Base-by-base conservation (phyloP, 2,329 filamentous ascomycete species). In the Penicillium nordicum region DNA sequence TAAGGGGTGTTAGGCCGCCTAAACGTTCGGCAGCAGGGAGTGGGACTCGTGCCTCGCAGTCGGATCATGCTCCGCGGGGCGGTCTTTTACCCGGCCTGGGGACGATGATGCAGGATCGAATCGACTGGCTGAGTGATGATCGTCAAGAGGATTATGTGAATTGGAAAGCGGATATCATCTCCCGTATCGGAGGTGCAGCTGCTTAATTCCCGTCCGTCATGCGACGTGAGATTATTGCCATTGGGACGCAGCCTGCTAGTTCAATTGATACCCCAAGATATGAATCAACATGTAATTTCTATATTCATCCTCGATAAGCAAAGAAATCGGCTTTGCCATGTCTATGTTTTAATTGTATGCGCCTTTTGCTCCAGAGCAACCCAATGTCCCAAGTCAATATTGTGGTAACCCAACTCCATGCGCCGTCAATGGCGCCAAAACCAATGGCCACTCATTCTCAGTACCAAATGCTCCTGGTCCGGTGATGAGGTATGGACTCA, bases 391-490 rank as follows among this genome's bases (percentile, higher is more conserved):
- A 23, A 12, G 21, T 32, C 12, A 37, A 7, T 10, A 49, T 40
- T 47, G n/a, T n/a, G 34, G 21, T 18, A 48, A 41, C 10, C 50
- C 43, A 23, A 57, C 32, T 42, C 43, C 54, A 49, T 52, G 46
- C 53, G 30, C 40, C 41, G 10, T 37, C 36, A 23, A 36, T 21
- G 37, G 49, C 50, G 47, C 44, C 18, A 53, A 37, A 37, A 10
- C 23, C 34, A 16, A 47, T 18, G 38, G 32, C 11, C 16, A n/a
- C 18, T 18, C 41, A 12, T 36, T 38, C 27, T 74, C 65, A 97
- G 74, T 97, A 97, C 92, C 92, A 97, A 59, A 97, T 96, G 69
- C 91, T 95, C 71, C 92, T 84, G 42, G 92, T 96, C 61, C 92
- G 82, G 75, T 97, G 92, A 75, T 96, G 92, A 5, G 90, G 90